These are phyloP conservation scores for Poa annua DNA, from an alignment of 176 grass and related monocot genomes.

Conservation along the genomic window DNA sequence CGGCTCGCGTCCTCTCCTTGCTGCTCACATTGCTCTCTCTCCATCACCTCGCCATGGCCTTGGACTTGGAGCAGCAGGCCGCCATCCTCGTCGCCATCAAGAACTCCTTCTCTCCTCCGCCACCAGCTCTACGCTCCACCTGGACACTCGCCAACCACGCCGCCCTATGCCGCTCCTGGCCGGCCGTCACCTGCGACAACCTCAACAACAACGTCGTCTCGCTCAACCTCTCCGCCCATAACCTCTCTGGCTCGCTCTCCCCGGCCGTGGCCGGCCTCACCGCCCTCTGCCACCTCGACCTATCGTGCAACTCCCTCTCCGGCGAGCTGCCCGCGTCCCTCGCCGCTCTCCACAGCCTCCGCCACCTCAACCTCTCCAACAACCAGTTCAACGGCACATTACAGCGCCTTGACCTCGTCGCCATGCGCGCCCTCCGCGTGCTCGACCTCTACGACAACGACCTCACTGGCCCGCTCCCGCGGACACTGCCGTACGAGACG, in stretches of 20 bases:
- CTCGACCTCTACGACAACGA: conserved; percentile 85
- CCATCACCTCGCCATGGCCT: not conserved
- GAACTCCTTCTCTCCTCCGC: conserved; percentile 43
- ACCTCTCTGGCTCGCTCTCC: conserved; percentile 62
- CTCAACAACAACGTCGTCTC: conserved; percentile 42
- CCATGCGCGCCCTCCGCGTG: conserved; percentile 42
- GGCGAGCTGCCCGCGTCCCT: conserved; percentile 43
- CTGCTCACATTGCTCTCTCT: conserved; percentile 2
- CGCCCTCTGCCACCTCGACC: conserved; percentile 45
- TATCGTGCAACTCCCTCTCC: conserved; percentile 47
- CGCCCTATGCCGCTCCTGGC: conserved; percentile 63
- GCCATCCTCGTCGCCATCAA: conserved; percentile 56
- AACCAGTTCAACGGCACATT: conserved; percentile 82
- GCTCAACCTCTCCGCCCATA: conserved; percentile 62
- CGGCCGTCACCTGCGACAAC: conserved; percentile 51
- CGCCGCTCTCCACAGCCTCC: conserved; percentile 34
- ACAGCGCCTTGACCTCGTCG: conserved; percentile 40
- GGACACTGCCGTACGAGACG: not conserved
- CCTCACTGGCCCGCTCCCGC: conserved; percentile 55
- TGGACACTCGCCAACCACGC: conserved; percentile 56
- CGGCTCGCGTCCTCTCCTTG: not conserved
- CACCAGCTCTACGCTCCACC: conserved; percentile 19
- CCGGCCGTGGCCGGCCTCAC: conserved; percentile 42
- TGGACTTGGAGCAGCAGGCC: conserved; percentile 39
- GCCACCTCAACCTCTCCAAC: conserved; percentile 75